Conservation (phyloP, 352 stramenopile species). For the Bremia lactucae region DNA sequence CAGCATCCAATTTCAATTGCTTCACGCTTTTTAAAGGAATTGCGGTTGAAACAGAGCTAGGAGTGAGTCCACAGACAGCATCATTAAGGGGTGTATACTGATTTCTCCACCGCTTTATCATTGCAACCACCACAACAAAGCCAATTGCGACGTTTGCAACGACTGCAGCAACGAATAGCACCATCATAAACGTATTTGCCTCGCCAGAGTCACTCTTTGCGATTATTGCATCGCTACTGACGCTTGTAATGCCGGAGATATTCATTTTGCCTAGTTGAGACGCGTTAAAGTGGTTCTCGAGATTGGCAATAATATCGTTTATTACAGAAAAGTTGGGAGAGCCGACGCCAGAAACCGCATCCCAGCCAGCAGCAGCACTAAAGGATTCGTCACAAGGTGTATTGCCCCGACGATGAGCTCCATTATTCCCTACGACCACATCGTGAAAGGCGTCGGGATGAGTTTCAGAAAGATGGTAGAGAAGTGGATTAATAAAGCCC, state of each 20-base stretch:
- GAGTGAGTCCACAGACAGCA: not conserved
- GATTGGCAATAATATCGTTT: slow-evolving; percentile 32
- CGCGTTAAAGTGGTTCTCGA: slow-evolving; percentile 47
- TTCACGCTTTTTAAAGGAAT: slow-evolving; percentile 5
- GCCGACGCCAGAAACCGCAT: slow-evolving; percentile 78
- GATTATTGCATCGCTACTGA: slow-evolving; percentile 5
- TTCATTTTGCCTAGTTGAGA: slow-evolving; percentile 11
- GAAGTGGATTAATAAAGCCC: slow-evolving; percentile 79
- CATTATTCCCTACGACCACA: slow-evolving; percentile 80
- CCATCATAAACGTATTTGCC: slow-evolving; percentile 27
- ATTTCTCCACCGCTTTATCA: slow-evolving; percentile 45
- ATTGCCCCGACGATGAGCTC: slow-evolving; percentile 27
- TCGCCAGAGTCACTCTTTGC: slow-evolving; percentile 2
- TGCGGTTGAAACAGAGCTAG: slow-evolving; percentile 8
- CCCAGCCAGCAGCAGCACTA: slow-evolving; percentile 74
- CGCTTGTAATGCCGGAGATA: slow-evolving; percentile 2
- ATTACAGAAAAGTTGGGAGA: slow-evolving; percentile 77
- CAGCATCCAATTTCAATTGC: slow-evolving; percentile 15
- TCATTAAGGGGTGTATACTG: slow-evolving; percentile 43
- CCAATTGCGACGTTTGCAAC: slow-evolving; percentile 22
- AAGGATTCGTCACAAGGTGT: slow-evolving; percentile 72
- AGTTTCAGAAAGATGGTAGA: slow-evolving; percentile 67
- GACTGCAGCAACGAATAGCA: slow-evolving; percentile 25
- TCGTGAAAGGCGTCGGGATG: slow-evolving; percentile 71
- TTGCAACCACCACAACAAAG: slow-evolving; percentile 23